These are phyloP conservation scores for Pestalotiopsis fici DNA, from an alignment of 2,329 filamentous ascomycete genomes.

Conservation along the genomic window DNA sequence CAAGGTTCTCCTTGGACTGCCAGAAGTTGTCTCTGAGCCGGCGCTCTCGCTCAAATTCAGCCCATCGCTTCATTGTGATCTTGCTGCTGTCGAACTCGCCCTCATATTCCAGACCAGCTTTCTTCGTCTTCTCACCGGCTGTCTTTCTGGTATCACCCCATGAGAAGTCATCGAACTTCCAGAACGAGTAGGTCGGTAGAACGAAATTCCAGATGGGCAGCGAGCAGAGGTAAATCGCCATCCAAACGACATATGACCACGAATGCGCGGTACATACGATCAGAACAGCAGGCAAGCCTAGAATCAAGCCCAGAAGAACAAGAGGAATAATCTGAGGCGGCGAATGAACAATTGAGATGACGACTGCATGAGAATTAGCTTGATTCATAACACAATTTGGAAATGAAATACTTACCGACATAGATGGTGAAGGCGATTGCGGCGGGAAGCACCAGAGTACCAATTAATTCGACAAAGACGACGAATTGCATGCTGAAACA, in stretches of 20 bases:
- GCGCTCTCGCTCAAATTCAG: conserved; percentile 81
- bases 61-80: conserved; percentile 99
- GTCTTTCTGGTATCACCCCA: conserved; percentile 99
- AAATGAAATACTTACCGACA: conserved; percentile 66
- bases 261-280: conserved; percentile 94
- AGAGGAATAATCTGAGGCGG: conserved; percentile 87
- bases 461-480: conserved; percentile 91
- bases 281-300: conserved; percentile 88
- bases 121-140: conserved; percentile 84
- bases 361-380: conserved; percentile 56
- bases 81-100: conserved; percentile 98
- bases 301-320: conserved; percentile 83
- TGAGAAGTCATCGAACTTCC: conserved; percentile 99
- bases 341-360: conserved; percentile 78
- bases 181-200: conserved; percentile 90
- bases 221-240: conserved; percentile 92
- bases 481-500: conserved; percentile 99
- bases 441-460: conserved; percentile 90
- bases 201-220: conserved; percentile 98
- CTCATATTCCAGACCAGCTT: conserved; percentile 82
- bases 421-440: conserved; percentile 98
- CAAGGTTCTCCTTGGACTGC: conserved; percentile 54
- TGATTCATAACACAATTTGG: neutral
- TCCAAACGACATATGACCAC: conserved; percentile 91
- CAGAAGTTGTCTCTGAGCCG: conserved; percentile 51